A percentile compares a stretch with the other conserved stretches of the same genome.
phyloP scores from a whole-genome alignment of 1,284 basidiomycete species.

The Schizophyllum amplum region DNA sequence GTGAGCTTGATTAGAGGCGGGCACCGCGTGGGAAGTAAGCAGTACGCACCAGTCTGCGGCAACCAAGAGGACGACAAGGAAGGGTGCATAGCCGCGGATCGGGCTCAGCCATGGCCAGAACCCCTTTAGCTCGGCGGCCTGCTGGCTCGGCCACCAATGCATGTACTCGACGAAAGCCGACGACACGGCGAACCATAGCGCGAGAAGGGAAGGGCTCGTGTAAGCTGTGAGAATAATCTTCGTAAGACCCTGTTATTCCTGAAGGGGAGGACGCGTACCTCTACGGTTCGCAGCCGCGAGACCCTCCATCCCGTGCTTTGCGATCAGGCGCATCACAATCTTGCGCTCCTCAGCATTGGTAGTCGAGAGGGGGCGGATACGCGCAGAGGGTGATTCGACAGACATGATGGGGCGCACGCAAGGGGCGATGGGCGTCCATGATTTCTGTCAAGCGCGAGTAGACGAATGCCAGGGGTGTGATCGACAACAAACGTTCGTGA shows the following conservation, averaged over 20 bases:
- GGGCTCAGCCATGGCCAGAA: conserved; percentile 20
- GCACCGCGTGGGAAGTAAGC: neutral
- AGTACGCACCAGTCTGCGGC: conserved; percentile 58
- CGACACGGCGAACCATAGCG: conserved; percentile 53
- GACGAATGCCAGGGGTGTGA: too few species aligned
- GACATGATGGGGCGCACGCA: conserved; percentile 13
- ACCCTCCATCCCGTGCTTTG: conserved; percentile 62
- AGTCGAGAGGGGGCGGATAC: conserved; percentile 45
- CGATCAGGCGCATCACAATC: conserved; percentile 55
- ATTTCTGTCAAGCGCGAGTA: neutral
- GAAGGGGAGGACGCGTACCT: conserved; percentile 27
- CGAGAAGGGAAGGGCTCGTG: conserved; percentile 48
- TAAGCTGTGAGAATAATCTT: conserved; percentile 36
- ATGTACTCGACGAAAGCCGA: conserved; percentile 48
- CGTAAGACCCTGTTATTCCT: neutral
- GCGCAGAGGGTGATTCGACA: conserved; percentile 21
- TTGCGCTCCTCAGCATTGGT: conserved; percentile 37
- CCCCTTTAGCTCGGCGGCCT: conserved; percentile 32
- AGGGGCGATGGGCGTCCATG: neutral
- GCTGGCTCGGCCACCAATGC: conserved; percentile 54
- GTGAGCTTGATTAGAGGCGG: neutral
- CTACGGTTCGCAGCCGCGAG: conserved; percentile 62
- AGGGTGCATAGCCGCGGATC: conserved; percentile 27
- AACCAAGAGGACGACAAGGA: conserved; percentile 59
- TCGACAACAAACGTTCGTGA: conserved; percentile 3